Percentiles rank a stretch among this genome's conserved stretches.
These are phyloP conservation scores for Neurospora sp. DNA, from an alignment of 495 filamentous ascomycete genomes.

Conservation along the genomic window DNA sequence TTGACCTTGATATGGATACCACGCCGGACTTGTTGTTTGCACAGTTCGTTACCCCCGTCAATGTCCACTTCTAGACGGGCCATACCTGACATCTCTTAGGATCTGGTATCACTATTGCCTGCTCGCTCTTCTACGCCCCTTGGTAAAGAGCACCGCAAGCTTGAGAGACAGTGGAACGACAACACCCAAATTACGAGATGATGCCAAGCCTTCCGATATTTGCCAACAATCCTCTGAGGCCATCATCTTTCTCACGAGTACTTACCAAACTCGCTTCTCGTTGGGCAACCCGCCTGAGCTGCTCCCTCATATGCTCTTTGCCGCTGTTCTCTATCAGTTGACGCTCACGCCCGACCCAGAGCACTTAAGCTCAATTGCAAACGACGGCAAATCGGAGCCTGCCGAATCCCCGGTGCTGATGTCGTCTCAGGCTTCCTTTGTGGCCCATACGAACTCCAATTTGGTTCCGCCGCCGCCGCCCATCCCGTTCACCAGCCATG, in stretches of 20 bases:
- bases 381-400: background rate
- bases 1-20: background rate
- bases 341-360: slow-evolving; percentile 3
- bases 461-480: background rate
- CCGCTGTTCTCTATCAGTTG: slow-evolving; percentile 14
- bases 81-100: slow-evolving; percentile 5
- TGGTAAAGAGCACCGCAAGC: slow-evolving; percentile 11
- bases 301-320: slow-evolving; percentile 17
- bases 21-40: slow-evolving; percentile 16
- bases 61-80: background rate
- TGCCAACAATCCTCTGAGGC: slow-evolving; percentile 18
- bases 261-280: slow-evolving; percentile 16
- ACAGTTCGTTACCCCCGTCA: slow-evolving; percentile 3
- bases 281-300: slow-evolving; percentile 8
- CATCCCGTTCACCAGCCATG: background rate
- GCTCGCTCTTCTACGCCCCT: slow-evolving; percentile 16
- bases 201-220: slow-evolving; percentile 3
- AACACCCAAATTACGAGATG: slow-evolving; percentile 6
- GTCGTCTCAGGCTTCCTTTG: background rate
- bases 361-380: background rate
- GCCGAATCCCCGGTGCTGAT: slow-evolving; percentile 1
- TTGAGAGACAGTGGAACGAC: slow-evolving; percentile 4
- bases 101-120: slow-evolving; percentile 22
- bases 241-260: slow-evolving; percentile 18
- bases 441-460: background rate